Percentiles rank a stretch among this genome's conserved stretches.
These are phyloP conservation scores for Ceriops zippeliana DNA, from an alignment of 345 rosid species.

Conservation along the genomic window DNA sequence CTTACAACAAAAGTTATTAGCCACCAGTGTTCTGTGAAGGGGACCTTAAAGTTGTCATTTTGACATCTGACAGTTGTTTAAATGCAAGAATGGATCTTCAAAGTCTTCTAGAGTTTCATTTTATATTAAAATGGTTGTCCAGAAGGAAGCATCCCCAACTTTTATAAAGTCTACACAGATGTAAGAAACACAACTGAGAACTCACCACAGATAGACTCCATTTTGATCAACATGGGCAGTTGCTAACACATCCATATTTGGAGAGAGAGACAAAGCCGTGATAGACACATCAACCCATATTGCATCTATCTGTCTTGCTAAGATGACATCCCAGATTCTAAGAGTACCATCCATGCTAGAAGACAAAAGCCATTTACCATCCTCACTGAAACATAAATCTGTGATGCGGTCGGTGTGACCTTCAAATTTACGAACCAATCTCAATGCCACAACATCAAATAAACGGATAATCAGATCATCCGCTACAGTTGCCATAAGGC, in stretches of 20 bases:
- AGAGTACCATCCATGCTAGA: slow-evolving; percentile 97
- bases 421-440: slow-evolving; percentile 92
- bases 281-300: slow-evolving; percentile 67
- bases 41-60: not conserved
- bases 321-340: slow-evolving; percentile 86
- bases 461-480: slow-evolving; percentile 78
- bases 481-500: slow-evolving; percentile 86
- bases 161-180: not conserved
- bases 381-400: slow-evolving; percentile 87
- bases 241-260: slow-evolving; percentile 88
- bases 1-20: not conserved
- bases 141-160: no score
- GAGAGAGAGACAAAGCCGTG: slow-evolving; percentile 91
- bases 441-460: slow-evolving; percentile 67
- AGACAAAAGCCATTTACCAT: slow-evolving; percentile 95
- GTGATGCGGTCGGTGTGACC: slow-evolving; percentile 89
- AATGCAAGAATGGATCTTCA: not conserved
- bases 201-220: slow-evolving; percentile 86
- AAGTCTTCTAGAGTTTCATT: no score
- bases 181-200: slow-evolving; percentile 11
- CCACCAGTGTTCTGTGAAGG: not conserved
- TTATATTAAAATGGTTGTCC: no score
- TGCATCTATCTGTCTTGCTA: slow-evolving; percentile 91
- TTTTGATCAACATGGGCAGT: slow-evolving; percentile 93
- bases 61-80: not conserved